Conservation (phyloP, 768 basidiomycete species). For the Auricularia cornea region DNA sequence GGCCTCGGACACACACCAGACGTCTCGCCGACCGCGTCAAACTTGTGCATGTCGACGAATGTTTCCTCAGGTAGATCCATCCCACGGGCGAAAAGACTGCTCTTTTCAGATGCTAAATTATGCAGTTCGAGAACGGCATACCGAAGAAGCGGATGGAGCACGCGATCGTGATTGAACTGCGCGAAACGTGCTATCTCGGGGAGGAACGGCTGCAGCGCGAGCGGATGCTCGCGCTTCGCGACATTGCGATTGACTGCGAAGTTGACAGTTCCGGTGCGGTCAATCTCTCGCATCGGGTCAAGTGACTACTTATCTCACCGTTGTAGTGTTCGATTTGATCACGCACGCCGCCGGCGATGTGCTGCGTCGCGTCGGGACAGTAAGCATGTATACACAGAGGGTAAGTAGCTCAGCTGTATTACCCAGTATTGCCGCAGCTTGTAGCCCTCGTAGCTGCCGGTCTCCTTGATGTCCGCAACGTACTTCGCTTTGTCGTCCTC, state of each 20-base stretch:
- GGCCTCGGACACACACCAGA: slow-evolving; percentile 18
- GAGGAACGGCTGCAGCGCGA: slow-evolving; percentile 39
- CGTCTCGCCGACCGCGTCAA: slow-evolving; percentile 29
- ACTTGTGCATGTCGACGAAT: slow-evolving; percentile 40
- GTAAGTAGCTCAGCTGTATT: no score
- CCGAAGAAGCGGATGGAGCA: slow-evolving; percentile 43
- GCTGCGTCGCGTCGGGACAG: slow-evolving; percentile 18
- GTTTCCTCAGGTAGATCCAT: slow-evolving; percentile 48
- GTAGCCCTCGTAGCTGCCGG: slow-evolving; percentile 47
- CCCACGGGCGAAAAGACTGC: slow-evolving; percentile 41
- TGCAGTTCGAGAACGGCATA: slow-evolving; percentile 9
- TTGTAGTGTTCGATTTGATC: slow-evolving; percentile 41
- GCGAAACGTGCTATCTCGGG: slow-evolving; percentile 45
- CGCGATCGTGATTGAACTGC: slow-evolving; percentile 41
- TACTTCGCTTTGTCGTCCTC: slow-evolving; percentile 36
- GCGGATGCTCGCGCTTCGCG: slow-evolving; percentile 40
- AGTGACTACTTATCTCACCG: slow-evolving; percentile 21
- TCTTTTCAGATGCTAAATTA: background rate
- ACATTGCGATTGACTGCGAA: slow-evolving; percentile 43
- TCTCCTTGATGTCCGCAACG: slow-evolving; percentile 32
- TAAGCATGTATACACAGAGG: no score
- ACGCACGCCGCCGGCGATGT: slow-evolving; percentile 32
- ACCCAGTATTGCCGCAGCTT: slow-evolving; percentile 50
- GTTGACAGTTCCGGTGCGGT: no score
- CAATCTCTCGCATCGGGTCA: no score